These are phyloP conservation scores for Colletotrichum sp. DNA, from an alignment of 2,329 filamentous ascomycete species.

Conservation along the genomic window DNA sequence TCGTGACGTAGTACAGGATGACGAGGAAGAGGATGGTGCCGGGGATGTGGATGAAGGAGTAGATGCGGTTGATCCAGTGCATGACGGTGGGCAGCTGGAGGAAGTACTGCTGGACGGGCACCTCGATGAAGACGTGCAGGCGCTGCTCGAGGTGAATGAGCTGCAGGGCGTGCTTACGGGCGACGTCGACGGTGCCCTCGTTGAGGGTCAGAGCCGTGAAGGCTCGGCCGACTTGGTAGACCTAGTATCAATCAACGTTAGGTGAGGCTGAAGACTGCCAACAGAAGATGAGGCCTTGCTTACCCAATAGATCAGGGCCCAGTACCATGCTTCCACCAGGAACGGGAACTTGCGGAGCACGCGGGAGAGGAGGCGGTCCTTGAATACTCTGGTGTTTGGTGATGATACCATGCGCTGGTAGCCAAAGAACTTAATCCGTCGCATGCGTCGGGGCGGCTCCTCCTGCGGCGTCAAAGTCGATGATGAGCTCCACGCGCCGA, in stretches of 20 bases:
- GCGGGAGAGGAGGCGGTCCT: constrained; percentile 65
- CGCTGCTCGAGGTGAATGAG: constrained; percentile 69
- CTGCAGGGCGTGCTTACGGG: constrained; percentile 71
- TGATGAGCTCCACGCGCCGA: constrained; percentile 24
- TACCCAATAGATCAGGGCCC: constrained; percentile 80
- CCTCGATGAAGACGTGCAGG: constrained; percentile 70
- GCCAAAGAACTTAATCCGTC: constrained; percentile 33
- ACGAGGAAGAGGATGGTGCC: constrained; percentile 73
- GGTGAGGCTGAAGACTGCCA: neutral
- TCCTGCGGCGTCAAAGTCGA: constrained; percentile 32
- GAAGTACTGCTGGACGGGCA: constrained; percentile 62
- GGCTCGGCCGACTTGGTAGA: constrained; percentile 77
- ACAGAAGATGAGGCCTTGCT: constrained; percentile 30
- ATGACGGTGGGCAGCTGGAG: constrained; percentile 58
- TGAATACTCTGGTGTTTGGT: constrained; percentile 67
- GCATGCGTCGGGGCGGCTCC: constrained; percentile 32
- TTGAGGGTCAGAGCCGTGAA: constrained; percentile 73
- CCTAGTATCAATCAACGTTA: constrained; percentile 44
- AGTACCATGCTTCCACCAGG: constrained; percentile 78
- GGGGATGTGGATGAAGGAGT: constrained; percentile 81
- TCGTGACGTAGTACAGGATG: constrained; percentile 74
- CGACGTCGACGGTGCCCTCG: constrained; percentile 71
- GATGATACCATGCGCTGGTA: constrained; percentile 51
- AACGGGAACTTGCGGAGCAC: constrained; percentile 73
- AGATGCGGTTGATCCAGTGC: constrained; percentile 74